phyloP scores from a whole-genome alignment of 768 basidiomycete genomes.

The Lepiota brunneoincarnata region DNA sequence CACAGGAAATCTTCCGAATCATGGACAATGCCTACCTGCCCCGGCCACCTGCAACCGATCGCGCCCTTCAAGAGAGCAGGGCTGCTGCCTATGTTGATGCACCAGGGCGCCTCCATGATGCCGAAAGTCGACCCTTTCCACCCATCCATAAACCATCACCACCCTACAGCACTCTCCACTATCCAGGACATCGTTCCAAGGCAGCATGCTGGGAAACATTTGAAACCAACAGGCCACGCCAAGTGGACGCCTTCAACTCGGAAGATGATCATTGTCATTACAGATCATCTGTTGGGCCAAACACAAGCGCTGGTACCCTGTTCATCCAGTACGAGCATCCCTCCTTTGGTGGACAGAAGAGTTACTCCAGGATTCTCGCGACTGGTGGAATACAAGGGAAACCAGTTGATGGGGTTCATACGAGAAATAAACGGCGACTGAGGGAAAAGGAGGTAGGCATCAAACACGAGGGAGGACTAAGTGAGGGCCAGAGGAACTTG shows the following conservation, averaged over 20 bases:
- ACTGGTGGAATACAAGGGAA: neutral
- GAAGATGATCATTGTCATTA: neutral
- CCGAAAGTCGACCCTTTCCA: conserved; percentile 6
- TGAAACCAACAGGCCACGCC: too few species aligned
- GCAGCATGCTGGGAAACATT: conserved; percentile 8
- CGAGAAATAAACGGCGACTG: neutral
- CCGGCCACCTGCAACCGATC: neutral
- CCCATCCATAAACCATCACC: neutral
- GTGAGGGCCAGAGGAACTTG: neutral
- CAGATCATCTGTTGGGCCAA: too few species aligned
- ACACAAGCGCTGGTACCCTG: too few species aligned
- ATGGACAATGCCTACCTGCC: conserved; percentile 7
- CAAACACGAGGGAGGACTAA: neutral
- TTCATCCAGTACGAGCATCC: too few species aligned
- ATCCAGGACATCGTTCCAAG: too few species aligned
- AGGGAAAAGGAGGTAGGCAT: neutral
- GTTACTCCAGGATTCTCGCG: too few species aligned
- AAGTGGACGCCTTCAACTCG: neutral
- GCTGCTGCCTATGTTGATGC: neutral
- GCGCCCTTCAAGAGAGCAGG: too few species aligned
- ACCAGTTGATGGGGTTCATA: neutral
- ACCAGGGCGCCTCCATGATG: conserved; percentile 3
- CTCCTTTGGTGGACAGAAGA: too few species aligned
- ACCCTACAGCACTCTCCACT: neutral
- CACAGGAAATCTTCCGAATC: neutral